Conservation (phyloP, 371 early-diverging fungal genomes). For the Cladochytrium tenue region DNA sequence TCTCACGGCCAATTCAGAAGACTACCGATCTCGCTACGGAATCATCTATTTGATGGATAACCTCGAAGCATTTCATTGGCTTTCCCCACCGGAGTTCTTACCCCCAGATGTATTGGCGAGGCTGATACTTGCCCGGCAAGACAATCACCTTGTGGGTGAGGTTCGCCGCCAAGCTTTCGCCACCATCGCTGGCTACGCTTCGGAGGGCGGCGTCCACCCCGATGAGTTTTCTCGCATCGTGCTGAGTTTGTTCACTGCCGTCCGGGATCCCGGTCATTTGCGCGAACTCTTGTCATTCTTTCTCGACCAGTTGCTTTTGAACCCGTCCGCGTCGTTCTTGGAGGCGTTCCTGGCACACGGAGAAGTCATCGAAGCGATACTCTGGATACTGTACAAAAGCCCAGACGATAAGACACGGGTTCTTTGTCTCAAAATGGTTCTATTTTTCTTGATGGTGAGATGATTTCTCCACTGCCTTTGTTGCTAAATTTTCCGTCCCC, state of each 20-base stretch:
- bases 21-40: conserved; percentile 39
- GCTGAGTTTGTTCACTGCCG: conserved; percentile 11
- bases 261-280: conserved; percentile 17
- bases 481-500: background rate
- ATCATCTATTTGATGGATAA: conserved; percentile 43
- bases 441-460: conserved; percentile 21
- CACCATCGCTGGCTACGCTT: conserved; percentile 8
- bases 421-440: conserved; percentile 10
- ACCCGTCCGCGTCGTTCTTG: conserved; percentile 7
- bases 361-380: conserved; percentile 13
- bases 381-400: conserved; percentile 18
- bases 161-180: conserved; percentile 27
- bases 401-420: conserved; percentile 10
- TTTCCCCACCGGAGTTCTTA: conserved; percentile 32
- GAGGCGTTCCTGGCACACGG: conserved; percentile 18
- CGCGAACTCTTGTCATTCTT: conserved; percentile 17
- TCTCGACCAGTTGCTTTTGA: conserved; percentile 4
- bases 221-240: conserved; percentile 20
- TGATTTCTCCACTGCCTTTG: conserved; percentile 8
- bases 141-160: conserved; percentile 20
- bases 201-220: conserved; percentile 15
- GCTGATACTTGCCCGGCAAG: conserved; percentile 15
- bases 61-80: conserved; percentile 46
- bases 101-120: conserved; percentile 32
- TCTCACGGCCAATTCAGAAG: conserved; percentile 27